Evolutionary conservation across 2,329 filamentous ascomycete species (phyloP).

Genomic region (Cytospora piceae): DNA sequence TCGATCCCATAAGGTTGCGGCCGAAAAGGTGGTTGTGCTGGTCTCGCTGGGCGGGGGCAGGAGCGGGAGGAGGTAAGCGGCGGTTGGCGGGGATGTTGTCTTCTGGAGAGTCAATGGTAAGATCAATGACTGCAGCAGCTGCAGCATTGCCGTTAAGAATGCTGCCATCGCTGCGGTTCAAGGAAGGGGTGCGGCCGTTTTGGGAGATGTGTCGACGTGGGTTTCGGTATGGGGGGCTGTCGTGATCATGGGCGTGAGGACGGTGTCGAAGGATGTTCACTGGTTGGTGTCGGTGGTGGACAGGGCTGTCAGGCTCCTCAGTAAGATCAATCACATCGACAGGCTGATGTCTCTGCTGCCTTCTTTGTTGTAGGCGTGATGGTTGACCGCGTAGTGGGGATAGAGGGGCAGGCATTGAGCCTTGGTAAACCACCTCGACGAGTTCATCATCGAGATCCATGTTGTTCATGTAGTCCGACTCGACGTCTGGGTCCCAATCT

Average conservation of each 20-base stretch:
- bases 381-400: slow-evolving; percentile 26
- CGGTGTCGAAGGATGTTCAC: slow-evolving; percentile 19
- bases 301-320: slow-evolving; percentile 53
- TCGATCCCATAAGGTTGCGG: slow-evolving; percentile 15
- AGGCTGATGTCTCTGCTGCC: slow-evolving; percentile 26
- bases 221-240: slow-evolving; percentile 37
- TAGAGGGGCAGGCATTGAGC: slow-evolving; percentile 12
- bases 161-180: slow-evolving; percentile 51
- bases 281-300: slow-evolving; percentile 19
- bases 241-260: slow-evolving; percentile 6
- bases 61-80: slow-evolving; percentile 22
- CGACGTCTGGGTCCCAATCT: not conserved
- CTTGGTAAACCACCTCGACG: slow-evolving; percentile 24
- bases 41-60: slow-evolving; percentile 9
- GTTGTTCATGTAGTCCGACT: not conserved
- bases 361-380: not conserved
- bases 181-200: slow-evolving; percentile 45
- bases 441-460: slow-evolving; percentile 29
- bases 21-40: slow-evolving; percentile 17
- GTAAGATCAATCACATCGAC: slow-evolving; percentile 54
- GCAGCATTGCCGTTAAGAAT: slow-evolving; percentile 39
- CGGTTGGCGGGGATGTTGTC: slow-evolving; percentile 22
- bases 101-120: slow-evolving; percentile 53
- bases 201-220: slow-evolving; percentile 48
- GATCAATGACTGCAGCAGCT: slow-evolving; percentile 50